Evolutionary conservation across 1,284 basidiomycete species (phyloP).

Genomic region (Tilletia caries): DNA sequence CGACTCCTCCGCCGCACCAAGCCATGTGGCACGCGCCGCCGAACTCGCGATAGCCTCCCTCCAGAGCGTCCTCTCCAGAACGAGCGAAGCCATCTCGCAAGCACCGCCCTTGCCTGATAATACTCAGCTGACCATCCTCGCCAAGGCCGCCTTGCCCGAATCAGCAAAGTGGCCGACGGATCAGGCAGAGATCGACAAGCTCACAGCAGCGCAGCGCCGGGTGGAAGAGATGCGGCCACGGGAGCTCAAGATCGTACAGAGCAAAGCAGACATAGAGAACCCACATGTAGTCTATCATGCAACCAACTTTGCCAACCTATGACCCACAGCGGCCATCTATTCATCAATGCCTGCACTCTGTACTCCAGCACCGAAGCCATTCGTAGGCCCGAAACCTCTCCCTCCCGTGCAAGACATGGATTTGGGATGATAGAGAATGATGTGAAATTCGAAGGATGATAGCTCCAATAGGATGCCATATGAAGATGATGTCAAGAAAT

Average conservation of each 20-base stretch:
- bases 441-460: too few relatives aligned
- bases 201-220: constrained; percentile 25
- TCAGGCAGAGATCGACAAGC: constrained; percentile 17
- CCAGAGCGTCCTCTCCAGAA: constrained; percentile 68
- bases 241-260: constrained; percentile 48
- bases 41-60: constrained; percentile 71
- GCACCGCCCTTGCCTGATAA: constrained; percentile 9
- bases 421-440: too few relatives aligned
- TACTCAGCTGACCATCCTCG: constrained; percentile 7
- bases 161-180: constrained; percentile 16
- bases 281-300: constrained; percentile 40
- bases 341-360: too few relatives aligned
- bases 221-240: constrained; percentile 45
- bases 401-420: too few relatives aligned
- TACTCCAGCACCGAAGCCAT: too few relatives aligned
- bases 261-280: constrained; percentile 37
- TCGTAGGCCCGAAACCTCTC: too few relatives aligned
- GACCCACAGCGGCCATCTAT: too few relatives aligned
- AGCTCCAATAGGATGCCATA: too few relatives aligned
- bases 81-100: constrained; percentile 24
- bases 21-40: constrained; percentile 59
- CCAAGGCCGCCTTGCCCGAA: constrained; percentile 9
- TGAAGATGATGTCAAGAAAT: too few relatives aligned
- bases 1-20: constrained; percentile 51
- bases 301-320: neutral